A percentile compares a stretch with the other conserved stretches of the same genome.
These are phyloP conservation scores for Alnus rubra DNA, from an alignment of 306 rosid genomes.

Conservation along the genomic window DNA sequence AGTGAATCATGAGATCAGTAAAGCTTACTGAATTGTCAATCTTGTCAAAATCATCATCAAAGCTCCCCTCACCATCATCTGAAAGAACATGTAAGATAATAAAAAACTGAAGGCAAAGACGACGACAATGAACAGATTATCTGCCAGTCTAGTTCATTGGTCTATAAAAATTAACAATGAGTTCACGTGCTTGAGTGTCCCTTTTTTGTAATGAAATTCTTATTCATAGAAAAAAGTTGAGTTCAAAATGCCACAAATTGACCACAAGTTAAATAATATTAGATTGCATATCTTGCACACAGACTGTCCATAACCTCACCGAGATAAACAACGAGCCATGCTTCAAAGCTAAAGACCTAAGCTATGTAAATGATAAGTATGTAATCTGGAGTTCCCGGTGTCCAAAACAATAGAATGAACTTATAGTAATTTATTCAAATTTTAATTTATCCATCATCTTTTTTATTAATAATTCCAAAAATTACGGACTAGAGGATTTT, in stretches of 20 bases:
- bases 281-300: neutral
- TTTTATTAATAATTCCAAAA: neutral
- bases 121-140: neutral
- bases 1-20: slow-evolving; percentile 11
- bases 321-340: neutral
- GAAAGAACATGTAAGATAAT: slow-evolving; percentile 33
- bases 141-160: neutral
- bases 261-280: neutral
- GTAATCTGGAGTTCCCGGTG: neutral
- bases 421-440: neutral
- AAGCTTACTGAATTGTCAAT: slow-evolving; percentile 83
- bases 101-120: slow-evolving; percentile 14
- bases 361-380: neutral
- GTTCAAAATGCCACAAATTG: neutral
- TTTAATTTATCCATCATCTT: neutral
- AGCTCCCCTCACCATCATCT: slow-evolving; percentile 86
- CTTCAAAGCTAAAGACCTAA: neutral
- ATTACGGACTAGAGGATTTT: neutral
- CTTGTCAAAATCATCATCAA: slow-evolving; percentile 97
- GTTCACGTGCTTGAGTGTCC: neutral
- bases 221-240: neutral
- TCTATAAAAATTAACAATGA: neutral
- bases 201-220: neutral
- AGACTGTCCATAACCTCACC: neutral
- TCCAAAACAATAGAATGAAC: neutral